A percentile compares a stretch with the other conserved stretches of the same genome.
Conservation (phyloP, 2,329 filamentous ascomycete genomes). For the Xylaria hypoxylon region DNA sequence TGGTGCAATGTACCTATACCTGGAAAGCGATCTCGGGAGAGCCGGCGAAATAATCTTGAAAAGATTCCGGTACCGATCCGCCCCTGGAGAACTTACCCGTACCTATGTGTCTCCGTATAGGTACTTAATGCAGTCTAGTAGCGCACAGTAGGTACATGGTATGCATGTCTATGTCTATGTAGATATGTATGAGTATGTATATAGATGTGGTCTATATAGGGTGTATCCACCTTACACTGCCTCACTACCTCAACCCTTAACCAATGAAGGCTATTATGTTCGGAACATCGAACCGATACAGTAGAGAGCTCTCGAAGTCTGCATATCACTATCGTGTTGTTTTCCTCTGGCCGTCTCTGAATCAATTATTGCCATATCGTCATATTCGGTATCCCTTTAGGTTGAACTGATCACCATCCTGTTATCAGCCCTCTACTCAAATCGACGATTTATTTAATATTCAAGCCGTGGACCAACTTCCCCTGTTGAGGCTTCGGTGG, state of each 20-base stretch:
- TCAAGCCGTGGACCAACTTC: not conserved
- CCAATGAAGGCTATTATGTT: constrained; percentile 4
- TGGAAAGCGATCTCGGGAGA: constrained; percentile 14
- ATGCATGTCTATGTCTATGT: too few relatives aligned
- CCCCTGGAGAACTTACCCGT: constrained; percentile 17
- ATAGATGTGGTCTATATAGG: too few relatives aligned
- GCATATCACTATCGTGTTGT: constrained; percentile 7
- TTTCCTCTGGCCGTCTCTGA: not conserved
- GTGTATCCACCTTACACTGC: not conserved
- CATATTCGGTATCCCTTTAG: not conserved
- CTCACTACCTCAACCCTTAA: not conserved
- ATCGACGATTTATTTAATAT: not conserved
- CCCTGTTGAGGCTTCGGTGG: not conserved
- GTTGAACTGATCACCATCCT: not conserved
- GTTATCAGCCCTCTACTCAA: not conserved
- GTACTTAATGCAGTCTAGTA: too few relatives aligned
- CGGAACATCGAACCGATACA: constrained; percentile 14
- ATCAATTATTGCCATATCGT: not conserved
- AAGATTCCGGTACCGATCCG: constrained; percentile 23
- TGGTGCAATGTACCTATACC: constrained; percentile 8
- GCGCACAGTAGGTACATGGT: not conserved
- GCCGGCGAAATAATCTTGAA: constrained; percentile 8
- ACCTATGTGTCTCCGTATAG: not conserved
- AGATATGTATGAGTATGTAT: too few relatives aligned
- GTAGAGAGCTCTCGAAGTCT: not conserved